Base-by-base conservation (phyloP, 306 rosid species). In the Oxytropis ochrocephala region DNA sequence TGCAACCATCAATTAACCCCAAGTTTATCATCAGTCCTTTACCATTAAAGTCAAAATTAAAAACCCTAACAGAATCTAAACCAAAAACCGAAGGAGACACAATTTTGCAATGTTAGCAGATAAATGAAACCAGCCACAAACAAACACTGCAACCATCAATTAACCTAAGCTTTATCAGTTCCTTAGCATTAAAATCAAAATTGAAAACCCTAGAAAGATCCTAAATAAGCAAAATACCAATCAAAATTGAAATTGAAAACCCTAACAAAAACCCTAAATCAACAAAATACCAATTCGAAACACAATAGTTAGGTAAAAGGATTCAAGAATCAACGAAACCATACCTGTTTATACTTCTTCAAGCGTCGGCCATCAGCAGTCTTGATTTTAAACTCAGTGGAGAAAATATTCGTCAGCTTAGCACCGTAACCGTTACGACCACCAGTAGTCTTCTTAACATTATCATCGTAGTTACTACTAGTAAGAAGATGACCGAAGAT, bases 371-470 rank as follows among this genome's bases (percentile, higher is more conserved):
- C 97, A 17, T 94, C 98, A 0, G 98, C 98, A 1, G 98, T 94
- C 71, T 94, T 97, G 11, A 94, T 94, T 3, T 87, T 61, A 38
- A 94, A 94, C 75, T 94, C 96, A 0, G 96, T 90, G 0, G 98
- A 94, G 68, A 94, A 94, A 1, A 94, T 94, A 14, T 94, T 94
- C 0, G 98, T 88, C 11, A 94, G 97, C 87, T 94, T 94, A 0
- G 98, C 98, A 5, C 98, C 98, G 1, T 88, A 94, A 0, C 98
- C 98, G 12, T 94, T 94, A 0, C 98, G 75, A 1, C 98, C 98
- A 12, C 98, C 97, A 2, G 98, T 94, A 0, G 98, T 94, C 80
- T 90, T 94, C 95, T 91, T 94, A 54, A 11, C 87, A 0, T 83
- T 79, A 8, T 94, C 98, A 3, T 94, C 92, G 12, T 94, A 94